Evolutionary conservation across 2,329 filamentous ascomycete genomes (phyloP).

Genomic region (Acephala macrosclerotiorum): DNA sequence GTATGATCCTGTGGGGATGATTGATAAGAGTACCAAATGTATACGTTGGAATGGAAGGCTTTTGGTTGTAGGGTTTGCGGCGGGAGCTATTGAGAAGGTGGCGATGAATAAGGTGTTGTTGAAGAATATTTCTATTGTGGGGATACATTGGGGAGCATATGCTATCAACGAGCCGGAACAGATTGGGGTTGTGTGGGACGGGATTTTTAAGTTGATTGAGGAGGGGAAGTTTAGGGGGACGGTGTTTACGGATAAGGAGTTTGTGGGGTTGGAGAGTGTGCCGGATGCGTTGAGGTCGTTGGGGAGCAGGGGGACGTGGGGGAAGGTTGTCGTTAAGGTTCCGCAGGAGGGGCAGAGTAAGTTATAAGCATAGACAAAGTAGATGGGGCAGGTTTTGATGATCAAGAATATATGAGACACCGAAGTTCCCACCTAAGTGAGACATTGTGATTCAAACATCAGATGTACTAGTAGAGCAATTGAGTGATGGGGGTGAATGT

Average conservation of each 20-base stretch:
- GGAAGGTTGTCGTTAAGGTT: slow-evolving; percentile 92
- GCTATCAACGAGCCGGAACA: slow-evolving; percentile 73
- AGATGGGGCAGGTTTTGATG: background rate
- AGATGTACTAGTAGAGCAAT: too few species aligned
- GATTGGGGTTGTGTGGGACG: slow-evolving; percentile 79
- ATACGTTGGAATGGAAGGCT: slow-evolving; percentile 92
- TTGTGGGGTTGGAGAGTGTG: slow-evolving; percentile 81
- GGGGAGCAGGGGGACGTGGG: slow-evolving; percentile 87
- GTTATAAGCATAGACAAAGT: slow-evolving; percentile 19
- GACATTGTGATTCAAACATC: too few species aligned
- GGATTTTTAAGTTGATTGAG: slow-evolving; percentile 79
- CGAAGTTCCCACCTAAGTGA: too few species aligned
- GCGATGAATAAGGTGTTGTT: slow-evolving; percentile 90
- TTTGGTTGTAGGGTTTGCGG: slow-evolving; percentile 88
- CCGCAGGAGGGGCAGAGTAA: slow-evolving; percentile 70
- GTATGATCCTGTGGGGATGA: slow-evolving; percentile 91
- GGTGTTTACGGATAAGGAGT: slow-evolving; percentile 82
- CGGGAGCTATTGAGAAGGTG: slow-evolving; percentile 87
- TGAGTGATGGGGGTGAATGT: too few species aligned
- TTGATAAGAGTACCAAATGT: slow-evolving; percentile 89
- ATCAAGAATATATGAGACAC: too few species aligned
- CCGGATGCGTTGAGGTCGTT: slow-evolving; percentile 79
- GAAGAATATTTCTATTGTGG: slow-evolving; percentile 92
- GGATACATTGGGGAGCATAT: slow-evolving; percentile 92
- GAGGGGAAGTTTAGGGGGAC: slow-evolving; percentile 83